Conservation (phyloP, 176 grass and related monocot species). For the bread wheat (Triticum aestivum) region IWGSC_CS_RefSeq_v2.1 NC_057797.1:546601934-546602433, state of each 20-base stretch:
- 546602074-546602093: no score
- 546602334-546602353: not conserved
- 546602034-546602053: no score
- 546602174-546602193: not conserved
- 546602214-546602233: not conserved
- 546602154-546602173: no score
- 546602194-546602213: not conserved
- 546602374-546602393: not conserved
- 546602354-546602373: not conserved
- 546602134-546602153: no score
- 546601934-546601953: no score
- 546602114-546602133: no score
- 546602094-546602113: no score
- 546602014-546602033: no score
- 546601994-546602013: no score
- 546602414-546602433: conserved; percentile 12
- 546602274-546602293: not conserved
- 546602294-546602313: not conserved
- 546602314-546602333: not conserved
- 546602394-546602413: not conserved
- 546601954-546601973: no score
- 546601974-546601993: no score
- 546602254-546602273: not conserved
- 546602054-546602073: no score
- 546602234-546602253: conserved; percentile 28